phyloP scores from a whole-genome alignment of 768 basidiomycete species.

The Russula brevipes region DNA sequence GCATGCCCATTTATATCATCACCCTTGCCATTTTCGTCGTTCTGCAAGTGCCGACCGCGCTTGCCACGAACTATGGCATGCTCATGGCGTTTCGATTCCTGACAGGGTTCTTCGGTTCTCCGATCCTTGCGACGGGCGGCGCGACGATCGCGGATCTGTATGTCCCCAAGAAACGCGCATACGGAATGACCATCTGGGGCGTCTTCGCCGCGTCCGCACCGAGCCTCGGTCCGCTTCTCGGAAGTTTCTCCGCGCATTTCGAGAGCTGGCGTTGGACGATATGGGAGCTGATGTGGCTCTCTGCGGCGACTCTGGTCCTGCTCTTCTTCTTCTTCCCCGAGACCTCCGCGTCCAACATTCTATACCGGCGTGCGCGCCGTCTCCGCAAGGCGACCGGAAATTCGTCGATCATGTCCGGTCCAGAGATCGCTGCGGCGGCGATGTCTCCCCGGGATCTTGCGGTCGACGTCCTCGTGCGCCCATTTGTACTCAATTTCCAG shows the following conservation, averaged over 20 bases:
- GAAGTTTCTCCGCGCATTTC: slow-evolving; percentile 33
- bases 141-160: slow-evolving; percentile 31
- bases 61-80: slow-evolving; percentile 32
- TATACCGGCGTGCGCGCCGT: slow-evolving; percentile 32
- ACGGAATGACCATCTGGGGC: slow-evolving; percentile 31
- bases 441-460: slow-evolving; percentile 24
- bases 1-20: slow-evolving; percentile 34
- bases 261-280: slow-evolving; percentile 36
- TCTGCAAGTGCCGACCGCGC: slow-evolving; percentile 34
- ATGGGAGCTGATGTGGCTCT: slow-evolving; percentile 35
- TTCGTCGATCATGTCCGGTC: slow-evolving; percentile 28
- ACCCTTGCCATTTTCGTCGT: slow-evolving; percentile 33
- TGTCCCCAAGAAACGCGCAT: slow-evolving; percentile 27
- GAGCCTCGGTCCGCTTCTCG: slow-evolving; percentile 33
- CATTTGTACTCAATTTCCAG: slow-evolving; percentile 31
- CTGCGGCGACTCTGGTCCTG: slow-evolving; percentile 28
- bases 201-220: slow-evolving; percentile 32
- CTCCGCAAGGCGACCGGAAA: slow-evolving; percentile 33
- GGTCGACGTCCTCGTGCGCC: slow-evolving; percentile 31
- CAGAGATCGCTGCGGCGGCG: slow-evolving; percentile 28
- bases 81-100: slow-evolving; percentile 35
- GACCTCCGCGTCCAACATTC: slow-evolving; percentile 30
- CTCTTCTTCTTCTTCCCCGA: slow-evolving; percentile 33
- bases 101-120: slow-evolving; percentile 34
- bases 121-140: slow-evolving; percentile 34